These are phyloP conservation scores for Alternaria viburni DNA, from an alignment of 2,329 filamentous ascomycete species.

Conservation along the genomic window DNA sequence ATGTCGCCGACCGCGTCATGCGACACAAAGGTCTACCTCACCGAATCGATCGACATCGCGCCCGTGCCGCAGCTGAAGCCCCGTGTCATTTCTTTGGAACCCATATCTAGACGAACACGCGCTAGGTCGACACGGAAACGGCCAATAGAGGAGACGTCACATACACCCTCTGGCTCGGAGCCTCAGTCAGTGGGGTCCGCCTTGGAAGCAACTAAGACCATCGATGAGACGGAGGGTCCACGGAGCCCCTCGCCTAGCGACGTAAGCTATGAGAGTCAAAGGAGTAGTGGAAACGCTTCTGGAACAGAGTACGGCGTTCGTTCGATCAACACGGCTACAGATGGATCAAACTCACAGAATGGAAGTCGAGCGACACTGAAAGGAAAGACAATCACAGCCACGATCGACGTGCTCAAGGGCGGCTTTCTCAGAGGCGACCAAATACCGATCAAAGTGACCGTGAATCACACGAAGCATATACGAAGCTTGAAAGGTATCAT, in stretches of 20 bases:
- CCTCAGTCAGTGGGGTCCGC: conserved; percentile 25
- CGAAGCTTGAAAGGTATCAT: conserved; percentile 93
- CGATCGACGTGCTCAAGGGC: conserved; percentile 79
- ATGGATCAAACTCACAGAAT: conserved; percentile 46
- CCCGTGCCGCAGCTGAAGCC: conserved; percentile 75
- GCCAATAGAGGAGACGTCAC: conserved; percentile 20
- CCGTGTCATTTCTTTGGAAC: conserved; percentile 84
- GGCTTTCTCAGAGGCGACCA: conserved; percentile 87
- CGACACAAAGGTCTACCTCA: conserved; percentile 78
- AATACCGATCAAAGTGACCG: conserved; percentile 77
- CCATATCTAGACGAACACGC: conserved; percentile 74
- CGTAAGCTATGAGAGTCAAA: conserved; percentile 55
- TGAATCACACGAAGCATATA: conserved; percentile 87
- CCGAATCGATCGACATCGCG: conserved; percentile 86
- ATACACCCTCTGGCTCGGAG: conserved; percentile 26
- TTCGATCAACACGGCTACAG: conserved; percentile 54
- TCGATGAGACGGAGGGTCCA: conserved; percentile 43
- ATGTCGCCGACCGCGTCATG: conserved; percentile 81
- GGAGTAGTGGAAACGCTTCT: conserved; percentile 64
- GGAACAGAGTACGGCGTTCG: conserved; percentile 51
- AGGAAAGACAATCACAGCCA: conserved; percentile 80
- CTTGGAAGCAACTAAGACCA: conserved; percentile 25
- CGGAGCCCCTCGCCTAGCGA: conserved; percentile 57
- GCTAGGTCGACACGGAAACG: conserved; percentile 57
- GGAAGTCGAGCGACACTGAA: conserved; percentile 64